phyloP scores from a whole-genome alignment of 1,284 basidiomycete genomes.

The Leucoagaricus sp. region DNA sequence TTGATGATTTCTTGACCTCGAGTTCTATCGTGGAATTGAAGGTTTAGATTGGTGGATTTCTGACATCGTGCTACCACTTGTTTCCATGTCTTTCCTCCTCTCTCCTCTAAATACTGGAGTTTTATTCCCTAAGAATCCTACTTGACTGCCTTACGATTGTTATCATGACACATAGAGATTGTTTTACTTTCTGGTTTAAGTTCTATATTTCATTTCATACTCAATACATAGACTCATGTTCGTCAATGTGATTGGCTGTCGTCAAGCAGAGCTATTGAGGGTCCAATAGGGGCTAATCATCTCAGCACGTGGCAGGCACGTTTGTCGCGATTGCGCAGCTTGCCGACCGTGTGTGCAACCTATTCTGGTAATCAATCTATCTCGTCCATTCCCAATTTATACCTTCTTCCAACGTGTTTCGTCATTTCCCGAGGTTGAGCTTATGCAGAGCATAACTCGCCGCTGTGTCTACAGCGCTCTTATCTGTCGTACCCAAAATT shows the following conservation, averaged over 20 bases:
- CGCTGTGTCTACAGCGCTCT: too few species aligned
- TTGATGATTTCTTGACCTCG: conserved; percentile 35
- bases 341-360: neutral
- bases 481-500: too few species aligned
- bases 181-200: neutral
- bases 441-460: too few species aligned
- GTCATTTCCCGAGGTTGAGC: too few species aligned
- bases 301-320: neutral
- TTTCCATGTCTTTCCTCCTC: neutral
- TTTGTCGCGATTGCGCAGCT: neutral
- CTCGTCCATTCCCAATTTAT: neutral
- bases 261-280: neutral
- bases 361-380: neutral
- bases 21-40: conserved; percentile 21
- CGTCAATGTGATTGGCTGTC: neutral
- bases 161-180: neutral
- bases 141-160: neutral
- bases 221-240: neutral
- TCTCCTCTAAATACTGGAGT: neutral
- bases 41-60: conserved; percentile 4
- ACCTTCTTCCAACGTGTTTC: too few species aligned
- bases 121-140: neutral
- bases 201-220: too few species aligned
- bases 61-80: neutral
- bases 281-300: neutral